A percentile compares a stretch with the other conserved stretches of the same genome.
These are phyloP conservation scores for Ceriops decandra DNA, from an alignment of 345 rosid species.

Conservation along the genomic window DNA sequence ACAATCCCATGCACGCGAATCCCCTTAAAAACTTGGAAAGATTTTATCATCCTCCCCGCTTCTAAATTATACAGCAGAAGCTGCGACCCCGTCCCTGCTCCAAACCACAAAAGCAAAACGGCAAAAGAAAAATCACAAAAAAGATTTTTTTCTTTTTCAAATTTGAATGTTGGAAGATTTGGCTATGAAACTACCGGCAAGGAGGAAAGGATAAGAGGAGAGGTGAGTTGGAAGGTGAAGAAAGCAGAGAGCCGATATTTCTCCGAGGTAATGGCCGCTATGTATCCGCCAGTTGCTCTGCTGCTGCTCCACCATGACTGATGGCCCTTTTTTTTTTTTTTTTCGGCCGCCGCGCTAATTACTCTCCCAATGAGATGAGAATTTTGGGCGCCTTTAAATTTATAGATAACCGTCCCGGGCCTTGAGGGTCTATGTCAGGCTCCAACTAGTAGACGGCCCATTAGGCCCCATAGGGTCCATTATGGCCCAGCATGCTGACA, in stretches of 20 bases:
- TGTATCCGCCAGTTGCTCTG: constrained; percentile 39
- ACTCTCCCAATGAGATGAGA: too few species aligned
- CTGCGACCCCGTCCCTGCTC: constrained; percentile 80
- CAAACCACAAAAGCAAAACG: neutral
- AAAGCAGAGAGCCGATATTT: constrained; percentile 74
- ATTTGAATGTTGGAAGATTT: neutral
- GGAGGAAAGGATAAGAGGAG: constrained; percentile 53
- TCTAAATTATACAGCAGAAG: constrained; percentile 57
- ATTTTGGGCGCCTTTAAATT: neutral
- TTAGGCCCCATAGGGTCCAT: too few species aligned
- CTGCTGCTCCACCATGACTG: constrained; percentile 37
- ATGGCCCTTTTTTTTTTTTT: neutral
- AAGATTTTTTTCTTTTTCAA: neutral
- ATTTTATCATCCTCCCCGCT: constrained; percentile 39
- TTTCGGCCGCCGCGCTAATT: neutral
- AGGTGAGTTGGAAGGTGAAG: constrained; percentile 52
- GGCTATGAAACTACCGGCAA: constrained; percentile 40
- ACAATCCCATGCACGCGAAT: constrained; percentile 83
- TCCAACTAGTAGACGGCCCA: too few species aligned
- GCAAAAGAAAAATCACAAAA: neutral
- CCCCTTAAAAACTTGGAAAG: constrained; percentile 79
- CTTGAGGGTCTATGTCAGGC: neutral
- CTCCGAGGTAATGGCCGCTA: constrained; percentile 71
- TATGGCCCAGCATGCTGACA: too few species aligned
- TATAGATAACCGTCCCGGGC: neutral